Evolutionary conservation across 176 grass and related monocot genomes (phyloP).

Genomic region (Aegilops umbellulata): DNA sequence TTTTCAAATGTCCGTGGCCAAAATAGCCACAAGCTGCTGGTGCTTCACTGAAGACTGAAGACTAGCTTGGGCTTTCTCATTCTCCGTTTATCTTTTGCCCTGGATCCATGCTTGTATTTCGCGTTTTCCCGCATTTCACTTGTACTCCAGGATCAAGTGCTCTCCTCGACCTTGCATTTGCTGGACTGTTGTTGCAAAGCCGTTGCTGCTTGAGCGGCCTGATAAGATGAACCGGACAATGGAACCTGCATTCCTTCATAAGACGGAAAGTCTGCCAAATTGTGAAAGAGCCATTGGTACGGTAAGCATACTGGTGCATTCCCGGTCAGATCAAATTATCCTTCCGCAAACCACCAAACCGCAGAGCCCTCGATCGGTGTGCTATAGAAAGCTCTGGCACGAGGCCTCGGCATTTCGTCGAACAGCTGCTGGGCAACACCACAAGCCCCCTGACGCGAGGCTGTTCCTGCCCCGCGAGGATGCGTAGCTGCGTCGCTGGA

Average conservation of each 20-base stretch:
- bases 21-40: neutral
- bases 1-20: neutral
- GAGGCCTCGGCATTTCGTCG: neutral
- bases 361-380: neutral
- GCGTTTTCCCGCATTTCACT: no score
- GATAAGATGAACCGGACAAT: neutral
- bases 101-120: no score
- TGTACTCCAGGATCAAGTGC: no score
- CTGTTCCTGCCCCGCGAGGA: no score
- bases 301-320: neutral
- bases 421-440: neutral
- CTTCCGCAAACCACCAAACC: neutral
- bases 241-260: no score
- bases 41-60: neutral
- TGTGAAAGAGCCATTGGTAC: neutral
- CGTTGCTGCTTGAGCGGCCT: no score
- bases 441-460: neutral
- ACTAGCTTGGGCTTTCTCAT: neutral
- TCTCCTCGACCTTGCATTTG: no score
- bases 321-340: neutral
- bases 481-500: no score
- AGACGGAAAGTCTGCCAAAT: no score
- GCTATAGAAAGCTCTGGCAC: neutral
- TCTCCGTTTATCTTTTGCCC: neutral
- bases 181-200: no score